phyloP scores from a whole-genome alignment of 805 yeast species.

The Candida nitratophila region DNA sequence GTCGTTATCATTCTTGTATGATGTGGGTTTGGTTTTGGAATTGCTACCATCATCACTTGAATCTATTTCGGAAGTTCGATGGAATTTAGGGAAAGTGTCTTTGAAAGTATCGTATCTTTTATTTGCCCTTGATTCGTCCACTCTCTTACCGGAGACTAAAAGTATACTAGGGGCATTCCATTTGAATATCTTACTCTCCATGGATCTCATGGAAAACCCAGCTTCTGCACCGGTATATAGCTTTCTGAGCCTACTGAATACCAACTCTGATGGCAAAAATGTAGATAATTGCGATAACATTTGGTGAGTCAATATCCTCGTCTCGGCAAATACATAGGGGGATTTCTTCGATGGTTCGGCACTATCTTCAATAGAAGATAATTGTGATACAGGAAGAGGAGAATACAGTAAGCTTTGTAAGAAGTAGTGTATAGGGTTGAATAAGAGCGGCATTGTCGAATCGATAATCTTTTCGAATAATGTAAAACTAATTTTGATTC shows the following conservation, averaged over 20 bases:
- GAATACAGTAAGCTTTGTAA: background rate
- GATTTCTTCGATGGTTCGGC: background rate
- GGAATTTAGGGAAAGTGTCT: slow-evolving; percentile 38
- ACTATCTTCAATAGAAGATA: background rate
- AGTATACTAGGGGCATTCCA: slow-evolving; percentile 87
- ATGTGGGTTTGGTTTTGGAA: background rate
- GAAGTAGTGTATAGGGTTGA: slow-evolving; percentile 26
- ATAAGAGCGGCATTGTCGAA: slow-evolving; percentile 34
- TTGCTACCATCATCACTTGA: background rate
- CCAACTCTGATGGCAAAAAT: slow-evolving; percentile 30
- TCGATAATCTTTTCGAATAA: slow-evolving; percentile 23
- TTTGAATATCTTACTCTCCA: slow-evolving; percentile 76
- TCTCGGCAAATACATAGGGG: slow-evolving; percentile 7
- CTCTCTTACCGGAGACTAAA: slow-evolving; percentile 56
- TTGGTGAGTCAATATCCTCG: slow-evolving; percentile 34
- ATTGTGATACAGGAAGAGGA: background rate
- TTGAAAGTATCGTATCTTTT: slow-evolving; percentile 46
- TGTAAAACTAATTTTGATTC: slow-evolving; percentile 16
- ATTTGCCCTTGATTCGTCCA: slow-evolving; percentile 30
- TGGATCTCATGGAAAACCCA: slow-evolving; percentile 84
- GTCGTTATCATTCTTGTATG: slow-evolving; percentile 8
- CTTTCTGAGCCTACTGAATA: slow-evolving; percentile 43
- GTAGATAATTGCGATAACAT: slow-evolving; percentile 31
- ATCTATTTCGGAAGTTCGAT: slow-evolving; percentile 7
- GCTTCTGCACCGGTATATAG: slow-evolving; percentile 66